Conservation (phyloP, 139 green algal species). For the Penium margaritaceum region DNA sequence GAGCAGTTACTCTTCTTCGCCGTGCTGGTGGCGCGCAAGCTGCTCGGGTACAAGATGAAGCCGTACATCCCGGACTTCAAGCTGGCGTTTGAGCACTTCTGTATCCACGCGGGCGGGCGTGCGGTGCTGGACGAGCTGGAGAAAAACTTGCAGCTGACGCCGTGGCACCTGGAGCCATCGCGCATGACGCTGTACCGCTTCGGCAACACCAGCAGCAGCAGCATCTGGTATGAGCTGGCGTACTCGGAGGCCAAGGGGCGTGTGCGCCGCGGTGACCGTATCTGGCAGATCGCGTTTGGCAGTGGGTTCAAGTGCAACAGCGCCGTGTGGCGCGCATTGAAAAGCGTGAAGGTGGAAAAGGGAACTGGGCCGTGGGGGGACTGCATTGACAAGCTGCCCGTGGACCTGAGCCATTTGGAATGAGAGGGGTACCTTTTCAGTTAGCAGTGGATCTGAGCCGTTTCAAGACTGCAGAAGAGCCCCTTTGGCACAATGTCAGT, state of each 20-base stretch:
- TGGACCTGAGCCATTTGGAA: neutral
- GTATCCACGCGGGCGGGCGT: constrained; percentile 91
- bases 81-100: constrained; percentile 93
- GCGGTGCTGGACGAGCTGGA: constrained; percentile 93
- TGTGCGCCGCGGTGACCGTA: constrained; percentile 41
- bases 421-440: too few relatives aligned
- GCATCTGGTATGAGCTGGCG: constrained; percentile 60
- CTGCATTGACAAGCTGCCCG: constrained; percentile 35
- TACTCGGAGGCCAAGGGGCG: constrained; percentile 44
- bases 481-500: too few relatives aligned
- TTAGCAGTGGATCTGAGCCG: too few relatives aligned
- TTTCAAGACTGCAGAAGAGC: too few relatives aligned
- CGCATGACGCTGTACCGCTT: constrained; percentile 47
- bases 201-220: constrained; percentile 50
- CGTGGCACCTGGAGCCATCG: constrained; percentile 62
- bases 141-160: constrained; percentile 76
- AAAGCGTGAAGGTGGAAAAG: constrained; percentile 35
- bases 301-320: constrained; percentile 55
- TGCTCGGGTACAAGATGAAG: constrained; percentile 50
- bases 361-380: constrained; percentile 18
- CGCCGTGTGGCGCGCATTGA: constrained; percentile 48
- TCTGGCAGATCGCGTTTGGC: constrained; percentile 56
- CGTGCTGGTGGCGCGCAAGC: constrained; percentile 79
- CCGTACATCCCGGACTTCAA: constrained; percentile 97
- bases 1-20: constrained; percentile 86